These are phyloP conservation scores for Rhododendron ovatum DNA, from an alignment of 148 eudicot species.

Conservation along the genomic window DNA sequence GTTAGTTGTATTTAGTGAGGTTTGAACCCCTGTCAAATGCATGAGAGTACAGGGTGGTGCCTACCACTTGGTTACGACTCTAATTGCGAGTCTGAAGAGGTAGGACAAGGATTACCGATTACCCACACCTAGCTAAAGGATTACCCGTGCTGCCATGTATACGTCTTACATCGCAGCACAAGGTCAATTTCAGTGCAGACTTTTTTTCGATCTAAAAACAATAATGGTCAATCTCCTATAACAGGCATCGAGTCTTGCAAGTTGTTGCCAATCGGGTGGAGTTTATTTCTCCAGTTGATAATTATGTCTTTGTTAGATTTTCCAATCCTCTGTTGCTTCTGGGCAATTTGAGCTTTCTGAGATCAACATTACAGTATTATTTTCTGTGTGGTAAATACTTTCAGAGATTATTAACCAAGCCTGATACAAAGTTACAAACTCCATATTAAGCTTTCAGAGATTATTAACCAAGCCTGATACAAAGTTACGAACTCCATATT, in stretches of 20 bases:
- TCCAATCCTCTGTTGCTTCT: background rate
- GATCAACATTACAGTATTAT: too few relatives aligned
- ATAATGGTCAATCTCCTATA: background rate
- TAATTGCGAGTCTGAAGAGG: background rate
- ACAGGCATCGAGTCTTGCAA: background rate
- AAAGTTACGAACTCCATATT: background rate
- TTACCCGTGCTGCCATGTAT: background rate
- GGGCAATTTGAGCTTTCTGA: background rate
- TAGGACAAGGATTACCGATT: background rate
- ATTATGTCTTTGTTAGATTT: background rate
- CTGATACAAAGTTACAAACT: background rate
- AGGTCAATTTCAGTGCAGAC: background rate
- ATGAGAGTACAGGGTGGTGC: background rate
- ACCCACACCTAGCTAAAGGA: background rate
- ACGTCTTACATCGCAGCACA: background rate
- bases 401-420: background rate
- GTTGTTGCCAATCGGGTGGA: background rate
- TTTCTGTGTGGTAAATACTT: too few relatives aligned
- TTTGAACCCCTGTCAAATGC: background rate
- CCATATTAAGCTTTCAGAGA: background rate
- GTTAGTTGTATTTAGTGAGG: background rate
- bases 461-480: too few relatives aligned
- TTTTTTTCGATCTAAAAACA: background rate
- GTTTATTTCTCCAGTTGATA: background rate
- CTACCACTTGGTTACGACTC: background rate